Base-by-base conservation (phyloP, 2,329 filamentous ascomycete species). In the Achaetomium macrosporum region DNA sequence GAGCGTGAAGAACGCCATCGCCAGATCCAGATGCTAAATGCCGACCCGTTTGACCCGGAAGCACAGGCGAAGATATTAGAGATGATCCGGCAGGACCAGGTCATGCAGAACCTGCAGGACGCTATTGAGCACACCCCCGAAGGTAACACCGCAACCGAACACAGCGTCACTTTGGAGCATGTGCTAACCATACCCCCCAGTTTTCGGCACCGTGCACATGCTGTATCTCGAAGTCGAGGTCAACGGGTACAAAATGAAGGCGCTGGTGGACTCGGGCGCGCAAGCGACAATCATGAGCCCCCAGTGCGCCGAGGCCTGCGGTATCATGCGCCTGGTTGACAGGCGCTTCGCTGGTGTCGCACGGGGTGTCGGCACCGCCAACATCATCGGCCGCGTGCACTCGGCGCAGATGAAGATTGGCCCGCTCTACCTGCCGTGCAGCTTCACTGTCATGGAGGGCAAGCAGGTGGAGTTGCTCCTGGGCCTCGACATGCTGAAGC, bases 251-350 rank as follows among this genome's bases (percentile, higher is more conserved):
- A 88, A 88, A 53, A 85, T 99, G 63, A 97, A 96, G 74, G 93
- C 92, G 2, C 87, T 99, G 61, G 93, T 99, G 55, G 93, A 99
- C 69, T 97, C 93, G 2, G 93, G 93, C 56, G 93, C 93, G 20
- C 93, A 99, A 73, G 90, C 92, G 25, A 99, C 93, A 47, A 96
- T 99, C 74, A 99, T 99, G 93, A 97, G 92, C 5, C 93, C 93
- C 5, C 78, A 84, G 20, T 96, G 90, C 65, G 93, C 93, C 25
- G 88, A 95, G 66, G 80, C 84, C 9, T 99, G 93, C 66, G 90
- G 90, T 63, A 97, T 99, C 69, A 96, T 96, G 88, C 87, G 92
- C 45, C 81, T 99, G 13, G 88, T 99, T 51, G 93, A 99, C 71
- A 87, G 83, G 62, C 85, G 93, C 42, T 99, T 93, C 66, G 87